phyloP scores from a whole-genome alignment of 208 protist genomes.

The Novymonas esmeraldas region DNA sequence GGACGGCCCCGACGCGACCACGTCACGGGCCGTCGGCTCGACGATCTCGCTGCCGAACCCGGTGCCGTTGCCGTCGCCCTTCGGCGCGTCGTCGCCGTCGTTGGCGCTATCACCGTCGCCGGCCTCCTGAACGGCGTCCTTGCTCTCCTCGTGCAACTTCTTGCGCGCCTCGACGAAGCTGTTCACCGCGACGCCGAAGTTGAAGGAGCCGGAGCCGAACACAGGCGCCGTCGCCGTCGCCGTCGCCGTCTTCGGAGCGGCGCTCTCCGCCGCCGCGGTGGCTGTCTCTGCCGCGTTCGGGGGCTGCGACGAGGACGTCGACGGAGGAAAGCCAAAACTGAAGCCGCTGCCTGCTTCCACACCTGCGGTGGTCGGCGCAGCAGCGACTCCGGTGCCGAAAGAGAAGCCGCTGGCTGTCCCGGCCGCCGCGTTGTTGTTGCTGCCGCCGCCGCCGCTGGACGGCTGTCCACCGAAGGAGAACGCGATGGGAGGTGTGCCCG shows the following conservation, averaged over 20 bases:
- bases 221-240: slow-evolving; percentile 14
- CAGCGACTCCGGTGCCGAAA: not conserved
- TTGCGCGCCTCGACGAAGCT: slow-evolving; percentile 74
- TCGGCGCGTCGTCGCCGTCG: slow-evolving; percentile 22
- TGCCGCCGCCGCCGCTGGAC: not conserved
- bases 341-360: slow-evolving; percentile 5
- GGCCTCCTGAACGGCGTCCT: slow-evolving; percentile 5
- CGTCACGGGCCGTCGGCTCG: slow-evolving; percentile 38
- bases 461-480: slow-evolving; percentile 6
- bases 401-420: slow-evolving; percentile 7
- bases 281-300: slow-evolving; percentile 2
- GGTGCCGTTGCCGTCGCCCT: slow-evolving; percentile 19
- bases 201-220: slow-evolving; percentile 55
- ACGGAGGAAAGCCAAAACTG: slow-evolving; percentile 20
- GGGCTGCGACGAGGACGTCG: not conserved
- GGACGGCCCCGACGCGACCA: slow-evolving; percentile 45
- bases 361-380: not conserved
- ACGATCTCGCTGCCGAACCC: slow-evolving; percentile 31
- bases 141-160: slow-evolving; percentile 46
- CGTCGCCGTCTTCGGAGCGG: slow-evolving; percentile 3
- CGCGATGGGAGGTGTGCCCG: not conserved
- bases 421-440: not conserved
- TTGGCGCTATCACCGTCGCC: slow-evolving; percentile 22
- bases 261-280: slow-evolving; percentile 5
- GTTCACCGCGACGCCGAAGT: slow-evolving; percentile 66